Base-by-base conservation (phyloP, 2,329 filamentous ascomycete genomes). In the Bipolaris victoriae region DNA sequence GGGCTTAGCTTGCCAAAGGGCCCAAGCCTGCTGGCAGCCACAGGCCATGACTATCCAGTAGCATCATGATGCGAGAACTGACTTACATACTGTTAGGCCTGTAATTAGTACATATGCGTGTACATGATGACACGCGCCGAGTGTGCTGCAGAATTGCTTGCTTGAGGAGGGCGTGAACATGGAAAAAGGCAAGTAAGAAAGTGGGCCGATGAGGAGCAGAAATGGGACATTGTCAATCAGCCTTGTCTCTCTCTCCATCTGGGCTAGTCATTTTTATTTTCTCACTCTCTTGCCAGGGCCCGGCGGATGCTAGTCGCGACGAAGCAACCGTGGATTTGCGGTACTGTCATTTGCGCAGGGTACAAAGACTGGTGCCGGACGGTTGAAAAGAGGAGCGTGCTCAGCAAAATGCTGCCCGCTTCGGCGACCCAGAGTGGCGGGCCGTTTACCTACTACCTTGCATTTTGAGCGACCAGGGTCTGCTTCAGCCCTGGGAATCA, bases 341-440 rank as follows among this genome's bases (percentile, higher is more conserved):
- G 69, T 70, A 73, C 71, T 74, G 64, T 73, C 70, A 75, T 76
- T 72, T 72, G 69, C 67, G 63, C 66, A 71, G 68, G 66, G 63
- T 65, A 62, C 62, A 20, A 57, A 56, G 60, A 53, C 55, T 61
- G 60, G 62, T 63, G 52, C 58, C 57, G 58, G 63, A 52, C 56
- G 61, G 61, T 53, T 57, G 57, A 60, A 61, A 53, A 60, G 66
- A 57, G 58, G 57, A 63, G 54, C 53, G 55, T 58, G 64, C 65
- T 61, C 51, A 57, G 57, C 52, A 26, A 50, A 53, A 52, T 51
- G 54, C 60, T 60, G 61, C 61, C 29, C 60, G 60, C 60, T 60
- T 63, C 63, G 66, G 59, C 60, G 64, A 66, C 66, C 67, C 66
- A 63, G 46, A 45, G 55, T 55, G 50, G 61, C 64, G 67, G 67